Conservation (phyloP, 1,284 basidiomycete species). For the Apiotrichum gamsii region DNA sequence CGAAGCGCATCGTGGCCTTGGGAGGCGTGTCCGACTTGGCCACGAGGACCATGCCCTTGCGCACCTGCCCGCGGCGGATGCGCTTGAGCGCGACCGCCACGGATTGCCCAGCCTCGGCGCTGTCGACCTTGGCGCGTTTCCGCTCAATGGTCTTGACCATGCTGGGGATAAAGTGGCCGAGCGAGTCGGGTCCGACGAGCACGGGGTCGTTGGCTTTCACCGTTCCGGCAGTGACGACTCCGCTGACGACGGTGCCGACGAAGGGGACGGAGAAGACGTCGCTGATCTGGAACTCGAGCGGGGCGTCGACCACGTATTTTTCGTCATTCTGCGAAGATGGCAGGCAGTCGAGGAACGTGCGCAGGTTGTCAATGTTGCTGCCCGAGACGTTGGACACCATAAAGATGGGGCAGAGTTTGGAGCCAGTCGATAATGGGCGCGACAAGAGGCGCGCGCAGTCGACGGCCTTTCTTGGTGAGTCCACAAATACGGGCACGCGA, state of each 20-base stretch:
- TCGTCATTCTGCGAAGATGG: conserved; percentile 73
- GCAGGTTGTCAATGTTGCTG: conserved; percentile 66
- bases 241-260: conserved; percentile 91
- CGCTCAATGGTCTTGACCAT: conserved; percentile 88
- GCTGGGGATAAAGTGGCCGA: conserved; percentile 79
- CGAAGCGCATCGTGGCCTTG: conserved; percentile 46
- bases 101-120: conserved; percentile 89
- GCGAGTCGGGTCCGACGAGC: conserved; percentile 84
- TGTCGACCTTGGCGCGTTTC: conserved; percentile 76
- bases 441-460: conserved; percentile 59
- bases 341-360: conserved; percentile 77
- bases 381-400: conserved; percentile 93
- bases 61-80: conserved; percentile 69
- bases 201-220: conserved; percentile 76
- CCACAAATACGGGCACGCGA: conserved; percentile 52
- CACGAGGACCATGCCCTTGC: conserved; percentile 92
- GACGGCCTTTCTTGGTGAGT: conserved; percentile 60
- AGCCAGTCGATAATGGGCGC: conserved; percentile 56
- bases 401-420: conserved; percentile 85
- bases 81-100: conserved; percentile 91
- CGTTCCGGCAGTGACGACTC: conserved; percentile 72
- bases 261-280: conserved; percentile 74
- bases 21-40: conserved; percentile 71
- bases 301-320: conserved; percentile 74
- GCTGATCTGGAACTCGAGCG: conserved; percentile 64